phyloP scores from a whole-genome alignment of 345 rosid species.

The Leavenworthia alabamica region DNA sequence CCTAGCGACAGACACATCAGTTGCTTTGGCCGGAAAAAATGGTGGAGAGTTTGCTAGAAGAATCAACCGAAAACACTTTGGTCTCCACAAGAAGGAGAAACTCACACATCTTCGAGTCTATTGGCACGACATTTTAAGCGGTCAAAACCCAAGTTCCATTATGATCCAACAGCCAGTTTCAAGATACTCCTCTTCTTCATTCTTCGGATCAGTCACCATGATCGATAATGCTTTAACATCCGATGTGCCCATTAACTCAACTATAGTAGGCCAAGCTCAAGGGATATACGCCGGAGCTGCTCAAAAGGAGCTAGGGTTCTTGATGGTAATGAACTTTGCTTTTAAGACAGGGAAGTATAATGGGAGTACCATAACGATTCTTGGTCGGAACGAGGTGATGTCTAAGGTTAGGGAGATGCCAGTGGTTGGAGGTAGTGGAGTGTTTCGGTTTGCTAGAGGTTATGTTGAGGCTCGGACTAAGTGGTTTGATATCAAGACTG shows the following conservation, averaged over 20 bases:
- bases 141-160: constrained; percentile 31
- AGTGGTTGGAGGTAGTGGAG: constrained; percentile 49
- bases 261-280: background rate
- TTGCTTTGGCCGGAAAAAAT: background rate
- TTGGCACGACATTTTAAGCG: constrained; percentile 47
- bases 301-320: background rate
- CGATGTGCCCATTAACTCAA: background rate
- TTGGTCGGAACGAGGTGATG: background rate
- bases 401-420: constrained; percentile 41
- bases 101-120: constrained; percentile 35
- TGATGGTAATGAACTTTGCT: background rate
- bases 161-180: constrained; percentile 10
- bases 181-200: background rate
- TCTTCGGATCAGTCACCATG: background rate
- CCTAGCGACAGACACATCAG: background rate
- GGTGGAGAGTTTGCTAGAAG: background rate
- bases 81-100: constrained; percentile 36
- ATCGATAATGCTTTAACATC: background rate
- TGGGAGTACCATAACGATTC: background rate
- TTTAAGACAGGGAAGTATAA: background rate
- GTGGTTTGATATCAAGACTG: background rate
- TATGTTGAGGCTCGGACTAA: constrained; percentile 41
- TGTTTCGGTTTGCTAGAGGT: constrained; percentile 52
- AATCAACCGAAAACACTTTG: constrained; percentile 1
- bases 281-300: background rate